A percentile compares a stretch with the other conserved stretches of the same genome.
phyloP scores from a whole-genome alignment of 768 basidiomycete species.

The Pilatotrama ljubarskyi region DNA sequence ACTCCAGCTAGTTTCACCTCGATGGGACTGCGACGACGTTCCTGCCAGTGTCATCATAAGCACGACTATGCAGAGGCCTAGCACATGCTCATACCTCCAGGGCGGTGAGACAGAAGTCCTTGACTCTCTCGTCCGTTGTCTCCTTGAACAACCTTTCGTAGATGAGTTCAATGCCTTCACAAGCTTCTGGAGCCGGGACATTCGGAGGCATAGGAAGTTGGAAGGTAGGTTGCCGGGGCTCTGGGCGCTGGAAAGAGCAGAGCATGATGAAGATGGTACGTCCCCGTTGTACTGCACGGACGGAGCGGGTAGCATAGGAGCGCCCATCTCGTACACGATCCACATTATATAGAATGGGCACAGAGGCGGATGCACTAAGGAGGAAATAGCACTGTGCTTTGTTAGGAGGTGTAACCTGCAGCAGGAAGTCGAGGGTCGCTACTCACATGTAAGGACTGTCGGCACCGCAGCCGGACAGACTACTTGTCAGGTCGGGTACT shows the following conservation, averaged over 20 bases:
- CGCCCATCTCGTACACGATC: slow-evolving; percentile 74
- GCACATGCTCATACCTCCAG: not conserved
- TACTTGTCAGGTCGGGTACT: not conserved
- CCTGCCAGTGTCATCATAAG: slow-evolving; percentile 40
- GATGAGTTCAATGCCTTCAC: slow-evolving; percentile 55
- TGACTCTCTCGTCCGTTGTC: slow-evolving; percentile 37
- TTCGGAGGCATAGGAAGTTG: slow-evolving; percentile 68
- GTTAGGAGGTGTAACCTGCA: not conserved
- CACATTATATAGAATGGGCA: slow-evolving; percentile 77
- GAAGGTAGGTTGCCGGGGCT: slow-evolving; percentile 69
- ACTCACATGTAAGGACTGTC: slow-evolving; percentile 53
- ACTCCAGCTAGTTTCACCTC: slow-evolving; percentile 57
- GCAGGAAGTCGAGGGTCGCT: not conserved
- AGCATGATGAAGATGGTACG: slow-evolving; percentile 60
- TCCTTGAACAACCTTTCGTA: slow-evolving; percentile 36
- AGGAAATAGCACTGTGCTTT: slow-evolving; percentile 74
- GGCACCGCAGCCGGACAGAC: not conserved
- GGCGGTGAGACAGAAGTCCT: slow-evolving; percentile 31
- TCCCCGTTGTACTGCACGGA: slow-evolving; percentile 49
- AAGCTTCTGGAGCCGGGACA: slow-evolving; percentile 58
- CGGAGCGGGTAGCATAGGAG: slow-evolving; percentile 64
- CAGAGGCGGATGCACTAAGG: slow-evolving; percentile 67
- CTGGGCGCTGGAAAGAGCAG: slow-evolving; percentile 82
- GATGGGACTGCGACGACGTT: slow-evolving; percentile 68
- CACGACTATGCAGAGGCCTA: not conserved